phyloP scores from a whole-genome alignment of 2,329 filamentous ascomycete genomes.

The Calonectria naviculata region DNA sequence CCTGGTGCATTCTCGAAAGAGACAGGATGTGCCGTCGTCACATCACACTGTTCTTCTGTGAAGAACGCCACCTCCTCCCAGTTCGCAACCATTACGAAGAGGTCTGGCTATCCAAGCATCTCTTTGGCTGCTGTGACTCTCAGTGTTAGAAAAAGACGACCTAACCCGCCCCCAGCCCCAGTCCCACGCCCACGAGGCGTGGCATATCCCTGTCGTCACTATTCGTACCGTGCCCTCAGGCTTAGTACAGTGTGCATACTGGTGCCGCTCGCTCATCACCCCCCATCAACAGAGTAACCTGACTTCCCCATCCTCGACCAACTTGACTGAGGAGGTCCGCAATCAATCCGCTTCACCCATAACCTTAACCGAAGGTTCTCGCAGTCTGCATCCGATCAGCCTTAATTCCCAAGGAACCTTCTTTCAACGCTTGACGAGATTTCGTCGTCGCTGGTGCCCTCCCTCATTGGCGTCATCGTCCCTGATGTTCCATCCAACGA shows the following conservation, averaged over 20 bases:
- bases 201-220: not conserved
- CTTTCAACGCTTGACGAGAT: not conserved
- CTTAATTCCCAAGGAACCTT: not conserved
- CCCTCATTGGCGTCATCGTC: not conserved
- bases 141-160: not conserved
- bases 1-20: not conserved
- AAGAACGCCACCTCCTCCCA: not conserved
- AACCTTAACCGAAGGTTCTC: not conserved
- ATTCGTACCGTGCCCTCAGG: constrained; percentile 9
- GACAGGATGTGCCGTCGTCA: not conserved
- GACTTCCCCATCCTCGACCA: constrained; percentile 17
- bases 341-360: constrained; percentile 2
- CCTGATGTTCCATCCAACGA: not conserved
- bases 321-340: not conserved
- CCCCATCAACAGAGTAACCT: constrained; percentile 11
- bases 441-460: not conserved
- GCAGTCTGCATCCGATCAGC: not conserved
- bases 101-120: not conserved
- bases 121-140: not conserved
- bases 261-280: not conserved
- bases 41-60: not conserved
- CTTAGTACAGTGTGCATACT: constrained; percentile 9
- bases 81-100: not conserved
- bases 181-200: constrained; percentile 20
- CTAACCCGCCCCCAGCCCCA: not conserved